phyloP scores from a whole-genome alignment of 495 filamentous ascomycete genomes.

The Recurvomyces mirabilis region DNA sequence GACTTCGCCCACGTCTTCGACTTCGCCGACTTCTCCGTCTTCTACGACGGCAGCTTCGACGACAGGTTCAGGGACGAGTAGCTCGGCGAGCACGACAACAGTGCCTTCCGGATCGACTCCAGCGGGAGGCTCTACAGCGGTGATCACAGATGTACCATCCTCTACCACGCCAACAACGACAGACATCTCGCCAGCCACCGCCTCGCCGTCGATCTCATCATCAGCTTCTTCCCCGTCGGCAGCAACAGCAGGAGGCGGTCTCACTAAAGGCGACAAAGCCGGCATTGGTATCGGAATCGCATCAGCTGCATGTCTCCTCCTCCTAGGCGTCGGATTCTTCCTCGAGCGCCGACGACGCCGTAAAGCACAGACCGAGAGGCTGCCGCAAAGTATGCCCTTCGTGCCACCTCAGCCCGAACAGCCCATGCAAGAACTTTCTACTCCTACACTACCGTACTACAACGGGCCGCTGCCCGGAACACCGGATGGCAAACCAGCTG shows the following conservation, averaged over 20 bases:
- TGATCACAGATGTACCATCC: no score
- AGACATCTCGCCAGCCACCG: background rate
- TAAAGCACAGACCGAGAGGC: background rate
- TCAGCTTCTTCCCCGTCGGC: no score
- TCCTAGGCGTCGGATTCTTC: background rate
- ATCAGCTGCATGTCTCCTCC: constrained; percentile 1
- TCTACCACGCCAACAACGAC: no score
- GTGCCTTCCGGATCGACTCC: no score
- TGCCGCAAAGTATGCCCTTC: background rate
- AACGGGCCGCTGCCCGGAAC: background rate
- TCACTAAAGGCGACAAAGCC: constrained; percentile 5
- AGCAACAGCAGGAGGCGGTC: background rate
- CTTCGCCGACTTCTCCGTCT: no score
- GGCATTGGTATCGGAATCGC: constrained; percentile 14
- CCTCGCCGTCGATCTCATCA: background rate
- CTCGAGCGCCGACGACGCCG: background rate
- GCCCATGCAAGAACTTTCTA: no score
- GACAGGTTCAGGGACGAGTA: no score
- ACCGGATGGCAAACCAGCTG: background rate
- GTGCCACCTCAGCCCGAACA: background rate
- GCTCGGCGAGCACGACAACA: no score
- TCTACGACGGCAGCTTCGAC: no score
- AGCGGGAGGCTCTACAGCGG: no score
- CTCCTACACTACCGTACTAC: no score
- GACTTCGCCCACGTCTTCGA: no score